Evolutionary conservation across 1,284 basidiomycete species (phyloP), one percentile per base, ranked within the genome.

Genomic region (Trametes versicolor): DNA sequence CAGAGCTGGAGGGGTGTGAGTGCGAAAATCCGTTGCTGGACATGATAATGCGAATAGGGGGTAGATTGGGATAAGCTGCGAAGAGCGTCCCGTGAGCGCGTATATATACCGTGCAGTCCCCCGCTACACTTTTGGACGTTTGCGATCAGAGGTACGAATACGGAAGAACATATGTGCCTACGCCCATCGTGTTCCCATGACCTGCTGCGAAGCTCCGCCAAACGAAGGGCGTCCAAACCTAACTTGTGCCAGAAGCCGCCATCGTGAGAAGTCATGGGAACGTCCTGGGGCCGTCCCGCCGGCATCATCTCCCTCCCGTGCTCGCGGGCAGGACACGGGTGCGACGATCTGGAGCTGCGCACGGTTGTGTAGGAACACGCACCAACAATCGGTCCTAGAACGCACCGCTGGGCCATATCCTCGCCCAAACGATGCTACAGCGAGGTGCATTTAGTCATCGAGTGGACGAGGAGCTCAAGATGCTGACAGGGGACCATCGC

Each of bases 191-290:
- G 47, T 56, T 50, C 60, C 49, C 60, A 62, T 62, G 60, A 62
- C 52, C 36, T 48, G 48, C 60, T 43, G 37, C 54, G 47, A 49
- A n/a, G 43, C 6, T 34, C 43, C 47, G 60, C 60, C 60, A 23
- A 41, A 56, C 47, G 36, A 32, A 47, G 45, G 19, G 21, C 32
- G 47, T 25, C 43, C 55, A 45, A 56, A 56, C 55, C 43, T 47
- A 47, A 56, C 27, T 21, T 21, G 17, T 54, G 8, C 55, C 13
- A 13, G 55, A 56, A 47, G 41, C 55, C 10, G 43, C 37, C 41
- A 47, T 21, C 55, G 55, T 56, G 55, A 27, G 55, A 56, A 56
- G 55, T 47, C 55, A 47, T 56, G 55, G 41, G 55, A 39, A 47
- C 55, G 41, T n/a, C 55, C 34, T 17, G 17, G 17, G 27, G 29